Conservation (phyloP, 768 basidiomycete genomes). For the Trametes cingulata region DNA sequence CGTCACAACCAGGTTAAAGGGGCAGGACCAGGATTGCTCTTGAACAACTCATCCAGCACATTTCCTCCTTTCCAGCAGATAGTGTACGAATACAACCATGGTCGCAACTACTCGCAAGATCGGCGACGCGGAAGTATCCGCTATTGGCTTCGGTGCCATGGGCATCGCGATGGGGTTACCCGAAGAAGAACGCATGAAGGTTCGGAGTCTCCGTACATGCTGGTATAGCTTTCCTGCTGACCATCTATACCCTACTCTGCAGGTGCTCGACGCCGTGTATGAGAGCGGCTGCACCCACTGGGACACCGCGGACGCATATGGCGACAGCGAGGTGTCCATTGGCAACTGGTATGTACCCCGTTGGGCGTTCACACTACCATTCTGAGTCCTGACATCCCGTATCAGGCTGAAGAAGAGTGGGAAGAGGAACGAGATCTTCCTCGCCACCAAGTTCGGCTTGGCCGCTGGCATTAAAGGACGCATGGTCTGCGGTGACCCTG, state of each 20-base stretch:
- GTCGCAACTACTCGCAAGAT: conserved; percentile 45
- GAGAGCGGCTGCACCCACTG: conserved; percentile 44
- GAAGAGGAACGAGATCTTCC: conserved; percentile 53
- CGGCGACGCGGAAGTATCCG: conserved; percentile 44
- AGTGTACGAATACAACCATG: conserved; percentile 5
- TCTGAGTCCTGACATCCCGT: no score
- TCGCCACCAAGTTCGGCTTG: conserved; percentile 60
- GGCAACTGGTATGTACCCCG: conserved; percentile 43
- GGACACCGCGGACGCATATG: conserved; percentile 46
- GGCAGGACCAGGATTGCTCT: no score
- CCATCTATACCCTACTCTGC: neutral
- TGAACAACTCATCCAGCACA: neutral
- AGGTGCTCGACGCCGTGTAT: conserved; percentile 44
- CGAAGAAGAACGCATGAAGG: conserved; percentile 64
- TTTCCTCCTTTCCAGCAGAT: conserved; percentile 29
- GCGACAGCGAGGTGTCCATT: conserved; percentile 43
- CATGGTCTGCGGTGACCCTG: conserved; percentile 37
- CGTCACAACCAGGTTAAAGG: no score
- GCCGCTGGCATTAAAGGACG: conserved; percentile 24
- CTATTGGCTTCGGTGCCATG: conserved; percentile 65
- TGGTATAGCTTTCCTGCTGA: no score
- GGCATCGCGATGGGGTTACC: conserved; percentile 44
- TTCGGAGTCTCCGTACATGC: no score
- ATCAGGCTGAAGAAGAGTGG: conserved; percentile 53
- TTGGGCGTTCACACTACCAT: no score